Conservation (phyloP, 139 green algal species). For the Chlamydomonas schloesseri region DNA sequence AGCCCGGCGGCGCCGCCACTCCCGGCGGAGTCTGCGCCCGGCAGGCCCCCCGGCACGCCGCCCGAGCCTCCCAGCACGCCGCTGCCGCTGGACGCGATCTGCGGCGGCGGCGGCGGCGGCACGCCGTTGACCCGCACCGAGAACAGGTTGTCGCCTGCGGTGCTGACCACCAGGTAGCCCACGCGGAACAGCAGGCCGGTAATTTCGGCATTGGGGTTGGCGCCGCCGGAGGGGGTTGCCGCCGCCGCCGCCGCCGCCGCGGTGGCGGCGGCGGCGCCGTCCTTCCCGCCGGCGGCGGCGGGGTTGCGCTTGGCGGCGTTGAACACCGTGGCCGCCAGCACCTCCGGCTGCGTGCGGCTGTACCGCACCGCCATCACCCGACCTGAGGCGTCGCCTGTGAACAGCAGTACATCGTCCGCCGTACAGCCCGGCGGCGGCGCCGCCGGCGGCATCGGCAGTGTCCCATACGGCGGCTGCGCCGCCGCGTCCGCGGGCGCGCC, state of each 20-base stretch:
- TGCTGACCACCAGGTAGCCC: slow-evolving; percentile 8
- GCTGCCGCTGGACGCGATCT: too few relatives aligned
- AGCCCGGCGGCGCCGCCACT: neutral
- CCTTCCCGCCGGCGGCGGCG: neutral
- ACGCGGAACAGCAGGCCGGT: slow-evolving; percentile 6
- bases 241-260: neutral
- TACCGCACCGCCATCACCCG: slow-evolving; percentile 25
- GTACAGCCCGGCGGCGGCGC: neutral
- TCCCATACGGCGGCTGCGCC: neutral
- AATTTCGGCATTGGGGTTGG: neutral
- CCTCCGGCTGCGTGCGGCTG: neutral
- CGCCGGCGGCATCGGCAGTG: neutral
- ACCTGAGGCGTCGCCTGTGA: slow-evolving; percentile 9
- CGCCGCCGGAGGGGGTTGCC: too few relatives aligned
- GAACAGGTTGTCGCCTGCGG: neutral
- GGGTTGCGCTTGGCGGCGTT: neutral
- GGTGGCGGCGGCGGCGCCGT: neutral
- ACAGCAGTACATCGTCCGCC: slow-evolving; percentile 26
- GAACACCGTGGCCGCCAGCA: slow-evolving; percentile 10
- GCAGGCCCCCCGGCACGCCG: too few relatives aligned
- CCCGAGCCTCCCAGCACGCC: too few relatives aligned
- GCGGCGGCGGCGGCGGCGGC: neutral
- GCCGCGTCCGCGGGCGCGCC: neutral
- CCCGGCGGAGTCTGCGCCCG: neutral
- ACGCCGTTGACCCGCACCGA: neutral